A percentile compares a stretch with the other conserved stretches of the same genome.
phyloP scores from a whole-genome alignment of 1,139 yeast genomes.

The Hemisphaericaspora xylanilytica region DNA sequence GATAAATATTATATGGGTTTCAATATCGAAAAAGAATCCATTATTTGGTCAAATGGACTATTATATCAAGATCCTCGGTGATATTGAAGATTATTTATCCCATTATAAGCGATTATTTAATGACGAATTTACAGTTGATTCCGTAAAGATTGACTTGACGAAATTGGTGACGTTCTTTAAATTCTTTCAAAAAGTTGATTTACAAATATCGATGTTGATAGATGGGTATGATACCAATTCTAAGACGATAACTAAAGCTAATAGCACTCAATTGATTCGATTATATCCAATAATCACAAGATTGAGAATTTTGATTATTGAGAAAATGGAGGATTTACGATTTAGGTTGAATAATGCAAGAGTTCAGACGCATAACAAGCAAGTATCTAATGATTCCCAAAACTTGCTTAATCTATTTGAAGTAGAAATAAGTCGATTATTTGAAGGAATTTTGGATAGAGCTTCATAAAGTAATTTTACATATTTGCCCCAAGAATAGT shows the following conservation, averaged over 20 bases:
- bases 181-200: conserved; percentile 43
- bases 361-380: conserved; percentile 1
- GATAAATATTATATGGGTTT: conserved; percentile 58
- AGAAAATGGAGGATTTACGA: conserved; percentile 18
- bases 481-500: too few species aligned
- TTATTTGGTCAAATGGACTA: conserved; percentile 61
- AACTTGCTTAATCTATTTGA: conserved; percentile 26
- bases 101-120: conserved; percentile 32
- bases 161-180: conserved; percentile 30
- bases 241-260: conserved; percentile 20
- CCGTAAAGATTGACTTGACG: conserved; percentile 13
- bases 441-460: conserved; percentile 41
- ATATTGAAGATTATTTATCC: conserved; percentile 57
- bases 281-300: conserved; percentile 47
- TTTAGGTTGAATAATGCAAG: conserved; percentile 10
- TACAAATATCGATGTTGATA: conserved; percentile 38
- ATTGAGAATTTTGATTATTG: conserved; percentile 37
- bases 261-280: conserved; percentile 47
- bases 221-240: conserved; percentile 30
- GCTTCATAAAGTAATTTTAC: conserved; percentile 1
- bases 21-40: conserved; percentile 27
- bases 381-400: conserved; percentile 12
- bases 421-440: conserved; percentile 36
- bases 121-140: conserved; percentile 4
- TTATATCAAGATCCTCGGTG: conserved; percentile 61